Percentiles rank a stretch among this genome's conserved stretches.
Evolutionary conservation across 1,139 yeast genomes (phyloP).

Genomic region (Debaryomyces sp.): DNA sequence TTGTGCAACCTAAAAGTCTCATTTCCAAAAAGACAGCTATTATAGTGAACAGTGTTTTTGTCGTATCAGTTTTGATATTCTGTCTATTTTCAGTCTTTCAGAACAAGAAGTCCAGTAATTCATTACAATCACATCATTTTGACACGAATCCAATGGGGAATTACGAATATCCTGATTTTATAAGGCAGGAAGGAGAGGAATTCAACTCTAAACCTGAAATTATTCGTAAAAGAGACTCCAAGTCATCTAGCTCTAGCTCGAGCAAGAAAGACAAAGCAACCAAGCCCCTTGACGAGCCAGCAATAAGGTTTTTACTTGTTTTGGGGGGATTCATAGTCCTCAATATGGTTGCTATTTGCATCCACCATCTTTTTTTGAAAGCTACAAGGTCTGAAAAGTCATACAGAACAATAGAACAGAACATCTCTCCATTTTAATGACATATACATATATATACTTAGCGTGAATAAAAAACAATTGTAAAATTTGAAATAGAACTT

Average conservation of each 20-base stretch:
- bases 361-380: conserved; percentile 39
- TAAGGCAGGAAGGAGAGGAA: background rate
- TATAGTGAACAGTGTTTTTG: background rate
- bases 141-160: background rate
- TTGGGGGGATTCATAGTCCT: conserved; percentile 7
- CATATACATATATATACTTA: background rate
- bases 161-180: background rate
- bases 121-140: background rate
- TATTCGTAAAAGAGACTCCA: conserved; percentile 1
- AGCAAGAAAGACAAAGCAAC: conserved; percentile 5
- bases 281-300: conserved; percentile 18
- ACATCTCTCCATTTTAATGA: conserved; percentile 36
- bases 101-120: background rate
- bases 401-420: conserved; percentile 40
- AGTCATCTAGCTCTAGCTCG: conserved; percentile 5
- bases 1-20: background rate
- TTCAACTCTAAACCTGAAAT: background rate
- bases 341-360: conserved; percentile 37
- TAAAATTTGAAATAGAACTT: background rate
- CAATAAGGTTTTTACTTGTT: conserved; percentile 16
- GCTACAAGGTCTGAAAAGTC: conserved; percentile 32
- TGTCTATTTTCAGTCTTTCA: background rate
- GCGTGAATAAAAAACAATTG: background rate
- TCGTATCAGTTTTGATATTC: background rate
- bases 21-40: background rate